Evolutionary conservation across 108 stramenopile species (phyloP), one percentile per base, ranked within the genome.

Genomic region (Schizochytrium sp.): DNA sequence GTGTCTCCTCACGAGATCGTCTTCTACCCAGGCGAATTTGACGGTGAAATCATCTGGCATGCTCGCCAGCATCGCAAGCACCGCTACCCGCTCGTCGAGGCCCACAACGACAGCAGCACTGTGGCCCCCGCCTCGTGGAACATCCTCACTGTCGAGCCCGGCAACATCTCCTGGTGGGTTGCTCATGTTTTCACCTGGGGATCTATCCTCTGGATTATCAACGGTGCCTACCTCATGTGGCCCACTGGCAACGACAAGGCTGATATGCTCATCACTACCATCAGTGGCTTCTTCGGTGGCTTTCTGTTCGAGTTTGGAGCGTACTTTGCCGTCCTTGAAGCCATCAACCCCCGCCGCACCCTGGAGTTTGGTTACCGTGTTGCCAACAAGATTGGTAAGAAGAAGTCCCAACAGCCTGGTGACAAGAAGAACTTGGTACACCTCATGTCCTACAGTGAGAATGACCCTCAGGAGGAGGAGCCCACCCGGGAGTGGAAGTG

Each of bases 11-110:
- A 69, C 64, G 64, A 69, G 28, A 69, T 69, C 3, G 64, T 69
- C 64, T 69, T 69, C 44, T 69, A 69, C 64, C 64, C 64, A 8
- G 64, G 64, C 64, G 64, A 69, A 38, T 69, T 69, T 15, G 64
- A 69, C 28, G 64, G 64, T 44, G 64, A 69, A 2, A 38, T 69
- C 42, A 44, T 69, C 42, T 69, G 64, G 64, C 64, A 69, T 44
- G 44, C 64, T 38, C 64, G 64, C 42, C 64, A 69, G 8, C 64
- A 69, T 44, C 64, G 64, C 64, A 69, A 69, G 15, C 40, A 69
- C 44, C 64, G 64, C 44, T 69, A 44, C 44, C 64, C 64, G 2
- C 40, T 69, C 42, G 28, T 69, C 12, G 64, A 69, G 15, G 64
- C 64, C 42, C 64, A 69, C 64, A 13, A 38, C 10, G 64, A 69